Percentiles rank a stretch among this genome's conserved stretches.
These are phyloP conservation scores for Linnemannia zychae DNA, from an alignment of 192 early-diverging fungal genomes.

Conservation along the genomic window DNA sequence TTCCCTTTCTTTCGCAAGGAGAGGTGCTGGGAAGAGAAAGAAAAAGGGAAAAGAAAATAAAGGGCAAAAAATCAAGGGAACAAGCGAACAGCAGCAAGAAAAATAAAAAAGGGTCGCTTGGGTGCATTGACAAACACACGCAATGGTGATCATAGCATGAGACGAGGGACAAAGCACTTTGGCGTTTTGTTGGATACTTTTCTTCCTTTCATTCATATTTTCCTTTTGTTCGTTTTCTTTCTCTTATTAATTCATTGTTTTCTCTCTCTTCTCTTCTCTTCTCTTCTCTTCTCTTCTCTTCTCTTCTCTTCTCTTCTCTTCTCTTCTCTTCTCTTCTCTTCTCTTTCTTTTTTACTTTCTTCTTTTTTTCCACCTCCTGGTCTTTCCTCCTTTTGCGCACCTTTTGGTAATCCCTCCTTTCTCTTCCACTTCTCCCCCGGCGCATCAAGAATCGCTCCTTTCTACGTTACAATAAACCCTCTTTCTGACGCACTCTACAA, in stretches of 20 bases:
- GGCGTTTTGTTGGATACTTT: not conserved
- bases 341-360: not conserved
- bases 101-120: not conserved
- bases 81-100: not conserved
- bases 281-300: not conserved
- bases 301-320: not conserved
- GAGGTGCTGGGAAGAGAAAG: not conserved
- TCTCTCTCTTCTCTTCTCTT: not conserved
- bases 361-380: not conserved
- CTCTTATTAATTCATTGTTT: not conserved
- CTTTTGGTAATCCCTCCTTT: not conserved
- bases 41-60: not conserved
- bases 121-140: not conserved
- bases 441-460: too few relatives aligned
- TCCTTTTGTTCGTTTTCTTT: not conserved
- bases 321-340: not conserved
- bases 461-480: too few relatives aligned
- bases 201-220: not conserved
- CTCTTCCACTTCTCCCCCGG: not conserved
- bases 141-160: not conserved
- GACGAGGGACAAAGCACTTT: not conserved
- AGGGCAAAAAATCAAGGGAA: not conserved
- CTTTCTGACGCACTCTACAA: too few relatives aligned
- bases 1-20: not conserved
- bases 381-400: not conserved